Base-by-base conservation (phyloP, 2,329 filamentous ascomycete genomes). In the Aspergillus sp. region DNA sequence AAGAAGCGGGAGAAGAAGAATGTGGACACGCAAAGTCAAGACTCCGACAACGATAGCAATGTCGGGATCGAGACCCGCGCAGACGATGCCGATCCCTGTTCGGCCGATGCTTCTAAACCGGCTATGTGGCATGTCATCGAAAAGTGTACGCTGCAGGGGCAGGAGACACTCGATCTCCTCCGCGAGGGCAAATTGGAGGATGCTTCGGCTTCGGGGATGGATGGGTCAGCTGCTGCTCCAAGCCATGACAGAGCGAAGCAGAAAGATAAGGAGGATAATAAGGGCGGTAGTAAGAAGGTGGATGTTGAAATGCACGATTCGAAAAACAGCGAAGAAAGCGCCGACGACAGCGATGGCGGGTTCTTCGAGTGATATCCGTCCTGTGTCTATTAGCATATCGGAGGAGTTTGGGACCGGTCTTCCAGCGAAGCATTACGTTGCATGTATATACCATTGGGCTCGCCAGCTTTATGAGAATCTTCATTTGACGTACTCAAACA, bases 101-200 rank as follows among this genome's bases (percentile, higher is more conserved):
- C 20, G 12, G 13, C 33, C 1, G 38, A 30, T 1, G 34, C 42
- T 5, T 42, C 49, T 29, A 66, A 58, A 40, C 62, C 62, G 3
- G 51, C 61, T 1, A 52, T 68, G 42, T 68, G 66, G 66, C 46
- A 54, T 32, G 42, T 58, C 4, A 57, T 69, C n/a, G 59, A 64
- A 42, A 57, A 58, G 34, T 60, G 57, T 32, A 67, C 64, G 60
- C 43, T 51, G 30, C 54, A 67, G 5, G 58, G 55, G 7, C 6
- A 22, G 19, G 10, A 22, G 19, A 65, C 58, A 11, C 48, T 68
- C 29, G 57, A 63, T 30, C 51, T 49, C 22, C 46, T 68, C 16
- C 55, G 64, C 16, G 57, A 65, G 24, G 61, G 62, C 24, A 64
- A 57, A 31, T 31, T 64, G 42, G 49, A 47, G n/a, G 19, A 4